A percentile compares a stretch with the other conserved stretches of the same genome.
These are phyloP conservation scores for Nadsonia fulvescens DNA, from an alignment of 805 yeast genomes.

Conservation along the genomic window DNA sequence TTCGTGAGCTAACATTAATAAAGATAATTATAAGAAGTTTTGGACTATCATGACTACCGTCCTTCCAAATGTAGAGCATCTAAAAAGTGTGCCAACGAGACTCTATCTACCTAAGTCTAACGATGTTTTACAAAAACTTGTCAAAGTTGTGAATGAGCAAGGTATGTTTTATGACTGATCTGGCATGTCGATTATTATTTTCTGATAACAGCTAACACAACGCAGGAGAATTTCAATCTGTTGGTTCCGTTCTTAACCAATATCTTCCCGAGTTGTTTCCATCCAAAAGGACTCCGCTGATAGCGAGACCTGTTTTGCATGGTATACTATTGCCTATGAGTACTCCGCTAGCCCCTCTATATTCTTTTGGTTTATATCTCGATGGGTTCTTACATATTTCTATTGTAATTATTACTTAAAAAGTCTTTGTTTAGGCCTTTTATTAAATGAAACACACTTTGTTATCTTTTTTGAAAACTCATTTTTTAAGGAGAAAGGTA, in stretches of 20 bases:
- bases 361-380: conserved; percentile 26
- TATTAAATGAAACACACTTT: too few species aligned
- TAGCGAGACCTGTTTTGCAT: conserved; percentile 31
- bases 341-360: conserved; percentile 29
- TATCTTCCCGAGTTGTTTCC: conserved; percentile 31
- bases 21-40: conserved; percentile 12
- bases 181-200: too few species aligned
- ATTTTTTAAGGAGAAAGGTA: not conserved
- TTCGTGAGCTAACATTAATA: too few species aligned
- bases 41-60: conserved; percentile 14
- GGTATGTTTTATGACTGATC: too few species aligned
- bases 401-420: conserved; percentile 21
- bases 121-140: conserved; percentile 20
- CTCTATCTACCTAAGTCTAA: conserved; percentile 20
- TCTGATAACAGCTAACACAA: too few species aligned
- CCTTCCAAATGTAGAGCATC: conserved; percentile 10
- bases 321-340: conserved; percentile 34
- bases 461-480: too few species aligned
- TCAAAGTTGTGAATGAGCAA: conserved; percentile 9
- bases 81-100: conserved; percentile 17
- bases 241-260: conserved; percentile 25
- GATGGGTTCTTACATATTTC: conserved; percentile 53
- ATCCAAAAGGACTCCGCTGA: conserved; percentile 18
- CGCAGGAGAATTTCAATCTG: conserved; percentile 15
- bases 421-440: too few species aligned